Base-by-base conservation (phyloP, 805 yeast species). In the Lachancea sp. region DNA sequence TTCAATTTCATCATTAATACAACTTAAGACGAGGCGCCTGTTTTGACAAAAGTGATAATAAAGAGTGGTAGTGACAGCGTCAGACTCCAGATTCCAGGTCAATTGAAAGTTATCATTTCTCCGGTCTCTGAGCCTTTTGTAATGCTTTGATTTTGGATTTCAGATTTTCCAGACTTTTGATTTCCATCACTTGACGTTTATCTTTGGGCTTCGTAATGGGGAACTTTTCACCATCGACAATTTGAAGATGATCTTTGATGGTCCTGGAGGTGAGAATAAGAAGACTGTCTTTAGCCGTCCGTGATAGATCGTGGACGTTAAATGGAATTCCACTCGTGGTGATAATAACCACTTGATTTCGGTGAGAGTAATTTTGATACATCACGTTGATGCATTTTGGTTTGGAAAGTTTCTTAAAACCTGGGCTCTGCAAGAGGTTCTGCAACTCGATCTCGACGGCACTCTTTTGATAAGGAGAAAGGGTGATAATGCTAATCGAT, bases 401-500 rank as follows among this genome's bases (percentile, higher is more conserved):
- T 18, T 4, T 16, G 12, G 25, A 26, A 20, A 37, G 18, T 12
- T n/a, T 32, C 18, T 32, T 37, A 7, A 15, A 10, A 7, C 8
- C 13, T 3, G 33, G 10, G 18, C 20, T 22, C 15, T 32, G 33
- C n/a, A 38, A 18, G 26, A 34, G 38, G 38, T 33, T 16, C 16
- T 38, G 36, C 8, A 43, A 31, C 17, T 43, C 46, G 16, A 34
- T 36, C 11, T 37, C 46, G 18, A 43, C 19, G 3, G 42, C 46
- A 25, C 25, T 32, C 33, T 38, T 36, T 20, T 43, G 46, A n/a
- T 43, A 43, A 10, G 38, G 38, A 3, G 41, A 37, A 12, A 66
- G 58, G 1, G 77, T 68, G 20, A 71, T 50, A 9, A 81, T 68
- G 16, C 67, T 61, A 16, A 80, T 67, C 17, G 55, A 54, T 0